These are phyloP conservation scores for Boletus holoroseus DNA, from an alignment of 1,284 basidiomycete species.

Conservation along the genomic window DNA sequence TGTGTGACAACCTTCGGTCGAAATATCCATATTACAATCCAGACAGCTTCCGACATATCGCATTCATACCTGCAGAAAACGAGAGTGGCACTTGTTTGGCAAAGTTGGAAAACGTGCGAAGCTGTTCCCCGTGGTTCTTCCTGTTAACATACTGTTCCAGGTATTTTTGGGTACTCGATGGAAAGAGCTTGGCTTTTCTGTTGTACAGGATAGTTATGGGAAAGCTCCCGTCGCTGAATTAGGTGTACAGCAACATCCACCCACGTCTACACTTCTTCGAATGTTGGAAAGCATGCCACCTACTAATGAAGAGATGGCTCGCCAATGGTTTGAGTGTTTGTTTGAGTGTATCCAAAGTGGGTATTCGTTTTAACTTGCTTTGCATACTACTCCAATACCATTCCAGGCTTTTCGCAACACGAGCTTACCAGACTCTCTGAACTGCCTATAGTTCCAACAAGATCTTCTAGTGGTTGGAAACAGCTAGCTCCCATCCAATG, in stretches of 20 bases:
- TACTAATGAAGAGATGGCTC: constrained; percentile 46
- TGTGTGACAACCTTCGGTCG: constrained; percentile 59
- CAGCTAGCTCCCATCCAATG: constrained; percentile 3
- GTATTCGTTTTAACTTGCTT: too few species aligned
- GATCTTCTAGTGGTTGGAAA: neutral
- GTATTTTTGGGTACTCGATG: constrained; percentile 69
- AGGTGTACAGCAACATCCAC: constrained; percentile 68
- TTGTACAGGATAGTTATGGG: constrained; percentile 49
- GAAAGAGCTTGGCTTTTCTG: constrained; percentile 69
- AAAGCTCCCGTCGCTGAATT: constrained; percentile 56
- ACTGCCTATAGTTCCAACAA: constrained; percentile 9
- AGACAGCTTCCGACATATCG: constrained; percentile 44
- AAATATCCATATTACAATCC: constrained; percentile 62
- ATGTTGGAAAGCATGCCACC: constrained; percentile 61
- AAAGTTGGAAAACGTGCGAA: too few species aligned
- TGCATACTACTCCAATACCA: too few species aligned
- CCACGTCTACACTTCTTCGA: constrained; percentile 54
- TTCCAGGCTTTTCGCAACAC: neutral
- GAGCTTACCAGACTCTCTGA: constrained; percentile 1
- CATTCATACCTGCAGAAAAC: constrained; percentile 75
- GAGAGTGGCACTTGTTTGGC: constrained; percentile 42
- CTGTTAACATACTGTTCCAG: too few species aligned
- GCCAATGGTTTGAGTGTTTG: constrained; percentile 52
- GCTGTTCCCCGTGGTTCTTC: too few species aligned
- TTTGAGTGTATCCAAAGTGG: neutral